These are phyloP conservation scores for Trametopsis cervina DNA, from an alignment of 768 basidiomycete genomes.

Conservation along the genomic window DNA sequence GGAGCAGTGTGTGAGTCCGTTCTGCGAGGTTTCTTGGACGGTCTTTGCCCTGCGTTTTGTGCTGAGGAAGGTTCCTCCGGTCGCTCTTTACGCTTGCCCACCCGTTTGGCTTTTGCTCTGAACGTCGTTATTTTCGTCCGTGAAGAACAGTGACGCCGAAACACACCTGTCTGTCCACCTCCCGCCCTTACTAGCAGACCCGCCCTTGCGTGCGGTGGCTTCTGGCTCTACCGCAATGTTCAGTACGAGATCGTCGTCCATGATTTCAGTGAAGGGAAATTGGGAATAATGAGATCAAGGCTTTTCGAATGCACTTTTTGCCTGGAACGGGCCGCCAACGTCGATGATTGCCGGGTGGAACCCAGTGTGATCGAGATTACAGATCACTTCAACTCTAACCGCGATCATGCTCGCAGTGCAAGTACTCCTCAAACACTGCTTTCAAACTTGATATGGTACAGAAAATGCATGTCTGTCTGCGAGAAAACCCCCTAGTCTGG, in stretches of 20 bases:
- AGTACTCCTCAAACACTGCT: too few species aligned
- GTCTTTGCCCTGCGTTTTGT: conserved; percentile 26
- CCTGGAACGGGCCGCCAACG: background rate
- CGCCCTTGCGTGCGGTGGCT: conserved; percentile 21
- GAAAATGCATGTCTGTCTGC: too few species aligned
- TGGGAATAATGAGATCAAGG: background rate
- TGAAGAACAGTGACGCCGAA: conserved; percentile 7
- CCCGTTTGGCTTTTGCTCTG: conserved; percentile 73
- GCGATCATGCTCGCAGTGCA: too few species aligned
- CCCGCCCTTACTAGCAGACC: conserved; percentile 44
- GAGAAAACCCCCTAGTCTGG: too few species aligned
- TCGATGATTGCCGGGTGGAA: background rate
- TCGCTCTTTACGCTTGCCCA: conserved; percentile 50
- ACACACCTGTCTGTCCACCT: conserved; percentile 74
- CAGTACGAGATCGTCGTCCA: conserved; percentile 17
- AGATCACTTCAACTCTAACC: too few species aligned
- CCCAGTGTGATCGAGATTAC: too few species aligned
- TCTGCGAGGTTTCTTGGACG: conserved; percentile 41
- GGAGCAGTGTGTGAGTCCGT: conserved; percentile 8
- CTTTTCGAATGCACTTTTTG: background rate
- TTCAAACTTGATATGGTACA: too few species aligned
- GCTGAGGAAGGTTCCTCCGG: conserved; percentile 27
- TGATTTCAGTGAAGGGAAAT: conserved; percentile 2
- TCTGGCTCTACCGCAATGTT: conserved; percentile 29
- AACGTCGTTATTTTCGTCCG: conserved; percentile 14